Evolutionary conservation across 2,329 filamentous ascomycete genomes (phyloP), one percentile per base, ranked within the genome.

Genomic region (Polytolypa hystricis): DNA sequence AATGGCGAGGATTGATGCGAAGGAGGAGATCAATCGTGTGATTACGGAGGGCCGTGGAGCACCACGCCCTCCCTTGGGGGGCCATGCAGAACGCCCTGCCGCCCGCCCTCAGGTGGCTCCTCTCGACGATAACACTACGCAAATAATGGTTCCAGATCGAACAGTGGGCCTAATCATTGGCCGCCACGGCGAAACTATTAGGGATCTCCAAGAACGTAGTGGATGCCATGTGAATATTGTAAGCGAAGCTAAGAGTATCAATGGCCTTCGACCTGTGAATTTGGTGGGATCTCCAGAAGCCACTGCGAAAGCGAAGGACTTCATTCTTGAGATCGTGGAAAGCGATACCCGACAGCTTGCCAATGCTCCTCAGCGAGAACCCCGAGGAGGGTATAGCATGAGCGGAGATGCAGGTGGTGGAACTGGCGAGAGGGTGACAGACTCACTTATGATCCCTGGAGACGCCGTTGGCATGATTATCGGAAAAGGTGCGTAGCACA

Each of bases 161-260:
- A 94, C 86, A 6, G 86, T 94, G 42, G 86, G 86, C 35, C 69
- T 94, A 30, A 94, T 94, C 49, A 94, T 94, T 54, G 86, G 86
- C n/a, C 81, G 86, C 47, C 84, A 84, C 27, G 86, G 86, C 41
- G 86, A 94, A 63, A 94, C 86, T 1, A 94, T 94, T 51, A 79
- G 85, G 53, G 86, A 94, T 55, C 69, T 94, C 16, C 87, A 94
- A 62, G 86, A 94, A 58, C 74, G 84, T 43, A 91, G 83, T 50
- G 84, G 83, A n/a, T 94, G 86, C 57, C 87, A 94, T 58, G 85
- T 94, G 57, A 94, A 94, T 59, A 94, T 94, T 52, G 84, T 93
- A 27, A 83, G 83, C 50, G 86, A 94, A 63, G 84, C 84, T 47
- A 93, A 93, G 70, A 93, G 84, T 54, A 74, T 93, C 47, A 93